Base-by-base conservation (phyloP, 1,139 yeast species). In the Entelexis sorbosivorans region DNA sequence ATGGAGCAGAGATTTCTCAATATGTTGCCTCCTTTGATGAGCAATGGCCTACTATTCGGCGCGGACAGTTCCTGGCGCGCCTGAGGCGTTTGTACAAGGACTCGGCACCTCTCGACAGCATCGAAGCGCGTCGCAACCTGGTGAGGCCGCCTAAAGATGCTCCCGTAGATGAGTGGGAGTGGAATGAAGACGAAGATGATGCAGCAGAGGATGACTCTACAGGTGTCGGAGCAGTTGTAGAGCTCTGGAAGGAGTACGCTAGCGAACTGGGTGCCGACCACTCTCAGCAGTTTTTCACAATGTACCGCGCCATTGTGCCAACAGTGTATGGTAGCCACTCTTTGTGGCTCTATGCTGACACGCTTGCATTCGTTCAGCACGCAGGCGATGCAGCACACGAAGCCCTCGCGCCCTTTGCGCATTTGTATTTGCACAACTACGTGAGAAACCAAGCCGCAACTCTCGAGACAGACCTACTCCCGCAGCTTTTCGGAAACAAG, bases 131-230 rank as follows among this genome's bases (percentile, higher is more conserved):
- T 8, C 34, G 29, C 5, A 26, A 42, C 26, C 24, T 49, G 4
- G 16, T 33, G 16, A 32, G 20, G 7, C 39, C 39, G 16, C 48
- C 39, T 11, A 22, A 20, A n/a, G 40, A 20, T 5, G 40, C 20
- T 3, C 47, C 33, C 3, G 43, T 24, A 5, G 57, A 53, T 19
- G 59, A 54, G 35, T 59, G 61, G 62, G 62, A 56, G 28, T 59
- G 62, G 61, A 52, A 58, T 29, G 60, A 48, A n/a, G n/a, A n/a
- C 11, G 58, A 56, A 20, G 60, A 56, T 16, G 59, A 48, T 2
- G 54, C 52, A 2, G 57, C 47, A 8, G 58, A 51, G 2, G 53
- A 39, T 5, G 55, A 38, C 4, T 6, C 5, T 6, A 22, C 35
- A 4, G 17, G 20, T 17, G 31, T 26, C 2, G 54, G 54, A 5